Percentiles rank a stretch among this genome's conserved stretches.
These are phyloP conservation scores for Ceratobasidium sp. DNA, from an alignment of 1,284 basidiomycete genomes.

Conservation along the genomic window DNA sequence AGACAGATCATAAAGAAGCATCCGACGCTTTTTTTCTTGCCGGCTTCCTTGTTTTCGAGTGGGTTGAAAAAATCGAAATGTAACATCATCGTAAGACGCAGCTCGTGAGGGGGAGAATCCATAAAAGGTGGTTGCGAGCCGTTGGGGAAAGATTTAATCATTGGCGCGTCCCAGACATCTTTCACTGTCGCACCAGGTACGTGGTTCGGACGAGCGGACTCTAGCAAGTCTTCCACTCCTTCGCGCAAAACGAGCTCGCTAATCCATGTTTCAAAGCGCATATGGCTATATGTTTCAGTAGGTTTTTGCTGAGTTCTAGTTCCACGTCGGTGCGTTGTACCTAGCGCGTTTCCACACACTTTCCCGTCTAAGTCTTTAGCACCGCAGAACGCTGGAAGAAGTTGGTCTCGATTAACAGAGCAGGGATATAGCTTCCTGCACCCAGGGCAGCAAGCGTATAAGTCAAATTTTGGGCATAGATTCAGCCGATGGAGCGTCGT, in stretches of 20 bases:
- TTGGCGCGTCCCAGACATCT: not conserved
- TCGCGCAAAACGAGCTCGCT: not conserved
- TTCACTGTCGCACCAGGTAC: not conserved
- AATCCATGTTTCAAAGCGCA: not conserved
- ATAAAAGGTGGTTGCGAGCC: not conserved
- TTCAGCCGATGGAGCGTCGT: not conserved
- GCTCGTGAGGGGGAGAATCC: not conserved
- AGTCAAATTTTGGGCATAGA: not conserved
- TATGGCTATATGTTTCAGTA: not conserved
- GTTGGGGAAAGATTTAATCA: not conserved
- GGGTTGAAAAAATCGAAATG: constrained; percentile 41
- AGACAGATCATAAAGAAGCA: constrained; percentile 31
- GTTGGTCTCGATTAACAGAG: not conserved
- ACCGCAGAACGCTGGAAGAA: not conserved
- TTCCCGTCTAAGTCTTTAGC: not conserved
- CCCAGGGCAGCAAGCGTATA: not conserved
- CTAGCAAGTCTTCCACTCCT: not conserved
- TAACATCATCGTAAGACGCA: not conserved
- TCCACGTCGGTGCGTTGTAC: not conserved
- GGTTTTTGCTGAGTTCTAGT: not conserved
- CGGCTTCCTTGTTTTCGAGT: not conserved
- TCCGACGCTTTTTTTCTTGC: constrained; percentile 22
- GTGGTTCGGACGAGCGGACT: not conserved
- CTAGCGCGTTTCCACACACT: not conserved
- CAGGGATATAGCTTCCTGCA: not conserved